Base-by-base conservation (phyloP, 2,329 filamentous ascomycete genomes). In the Emydomyces testavorans region DNA sequence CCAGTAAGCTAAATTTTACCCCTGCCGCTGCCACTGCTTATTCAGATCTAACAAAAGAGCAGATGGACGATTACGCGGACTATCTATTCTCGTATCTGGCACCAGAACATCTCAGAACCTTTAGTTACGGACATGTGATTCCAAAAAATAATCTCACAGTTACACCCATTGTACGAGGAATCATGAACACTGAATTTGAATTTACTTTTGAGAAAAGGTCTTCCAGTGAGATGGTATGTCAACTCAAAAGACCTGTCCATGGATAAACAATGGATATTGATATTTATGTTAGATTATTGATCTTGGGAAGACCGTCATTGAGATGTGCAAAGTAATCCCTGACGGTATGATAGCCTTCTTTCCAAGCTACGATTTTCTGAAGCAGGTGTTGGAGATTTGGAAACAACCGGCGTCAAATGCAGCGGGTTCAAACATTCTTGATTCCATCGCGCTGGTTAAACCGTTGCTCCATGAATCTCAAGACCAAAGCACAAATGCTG, bases 261-360 rank as follows among this genome's bases (percentile, higher is more conserved):
- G 18, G 20, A 11, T 35, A 10, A 36, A 24, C 15, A 26, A 7
- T 10, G 11, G 18, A 10, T 5, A 31, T 54, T 44, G 18, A 23
- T 43, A 41, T 46, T 8, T 38, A 24, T 39, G 38, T n/a, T 46
- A 74, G 65, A 79, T 93, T 45, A 67, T 71, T 35, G 81, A 89
- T 48, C 76, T 96, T 0, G 92, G 89, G 0, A 65, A 78, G 23
- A 77, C 83, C 0, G 71, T 98, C 6, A 62, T 87, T 1, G 81
- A 82, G 44, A 71, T 92, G 4, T 85, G 83, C 56, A 73, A 76
- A 5, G 70, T 79, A 3, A 83, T 95, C 0, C 87, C 87, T 0
- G 89, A 95, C 56, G 92, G 92, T 1, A 77, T 95, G 1, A 87
- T 98, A 0, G 80, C 89, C 0, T 98, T 98, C 70, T 96, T 98